phyloP scores from a whole-genome alignment of 1,139 yeast species.

The Kazachstania sp. region DNA sequence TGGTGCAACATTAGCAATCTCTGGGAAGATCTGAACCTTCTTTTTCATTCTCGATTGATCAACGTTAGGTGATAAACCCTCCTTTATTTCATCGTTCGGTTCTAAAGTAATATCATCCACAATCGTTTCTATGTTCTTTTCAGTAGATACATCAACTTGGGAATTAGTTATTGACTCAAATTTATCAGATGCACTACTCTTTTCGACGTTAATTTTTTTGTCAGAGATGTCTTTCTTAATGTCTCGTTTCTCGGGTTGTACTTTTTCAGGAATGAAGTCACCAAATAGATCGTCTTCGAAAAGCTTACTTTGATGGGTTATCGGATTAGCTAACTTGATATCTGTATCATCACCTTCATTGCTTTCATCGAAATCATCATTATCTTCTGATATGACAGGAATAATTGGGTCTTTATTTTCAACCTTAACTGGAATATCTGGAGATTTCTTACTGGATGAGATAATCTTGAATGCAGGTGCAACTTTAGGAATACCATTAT shows the following conservation, averaged over 20 bases:
- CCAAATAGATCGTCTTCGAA: slow-evolving; percentile 27
- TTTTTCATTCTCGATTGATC: neutral
- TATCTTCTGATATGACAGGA: neutral
- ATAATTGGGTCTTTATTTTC: neutral
- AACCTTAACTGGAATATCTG: neutral
- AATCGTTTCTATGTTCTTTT: too few species aligned
- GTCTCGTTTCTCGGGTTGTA: neutral
- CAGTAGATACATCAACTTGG: too few species aligned
- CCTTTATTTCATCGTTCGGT: neutral
- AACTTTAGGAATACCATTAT: neutral
- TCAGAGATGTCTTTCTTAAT: neutral
- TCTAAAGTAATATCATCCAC: neutral
- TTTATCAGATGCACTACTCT: neutral
- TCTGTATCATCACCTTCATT: slow-evolving; percentile 3
- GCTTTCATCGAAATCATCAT: neutral
- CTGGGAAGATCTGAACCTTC: slow-evolving; percentile 5
- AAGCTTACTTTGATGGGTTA: slow-evolving; percentile 14
- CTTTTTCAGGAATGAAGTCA: slow-evolving; percentile 13
- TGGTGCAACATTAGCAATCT: slow-evolving; percentile 1
- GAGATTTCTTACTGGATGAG: neutral
- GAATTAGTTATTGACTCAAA: too few species aligned
- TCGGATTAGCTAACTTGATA: slow-evolving; percentile 3
- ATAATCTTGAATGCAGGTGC: neutral
- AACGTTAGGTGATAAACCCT: neutral
- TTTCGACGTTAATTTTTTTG: neutral